A percentile compares a stretch with the other conserved stretches of the same genome.
Evolutionary conservation across 192 early-diverging fungal genomes (phyloP).

Genomic region (Coemansia sp.): DNA sequence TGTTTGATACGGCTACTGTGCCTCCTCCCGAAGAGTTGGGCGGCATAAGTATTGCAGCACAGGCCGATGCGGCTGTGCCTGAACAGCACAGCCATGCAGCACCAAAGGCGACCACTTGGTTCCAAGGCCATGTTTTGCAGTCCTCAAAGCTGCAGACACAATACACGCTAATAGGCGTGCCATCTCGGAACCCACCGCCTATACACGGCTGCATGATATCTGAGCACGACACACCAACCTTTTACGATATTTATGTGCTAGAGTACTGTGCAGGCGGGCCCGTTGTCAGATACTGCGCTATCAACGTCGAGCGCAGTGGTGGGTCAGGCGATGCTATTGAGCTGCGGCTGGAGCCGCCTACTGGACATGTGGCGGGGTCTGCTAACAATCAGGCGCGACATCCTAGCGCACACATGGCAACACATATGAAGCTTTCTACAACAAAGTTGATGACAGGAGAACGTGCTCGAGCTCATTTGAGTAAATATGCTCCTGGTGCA

Average conservation of each 20-base stretch:
- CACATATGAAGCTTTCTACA: slow-evolving; percentile 12
- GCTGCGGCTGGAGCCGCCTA: slow-evolving; percentile 4
- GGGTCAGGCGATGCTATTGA: slow-evolving; percentile 35
- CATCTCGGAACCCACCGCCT: slow-evolving; percentile 9
- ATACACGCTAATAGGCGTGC: slow-evolving; percentile 19
- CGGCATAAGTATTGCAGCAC: not conserved
- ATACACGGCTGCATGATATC: slow-evolving; percentile 38
- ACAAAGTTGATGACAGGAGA: slow-evolving; percentile 24
- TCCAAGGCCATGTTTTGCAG: slow-evolving; percentile 27
- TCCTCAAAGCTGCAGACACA: not conserved
- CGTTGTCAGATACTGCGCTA: slow-evolving; percentile 9
- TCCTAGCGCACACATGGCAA: not conserved
- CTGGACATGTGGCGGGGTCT: too few species aligned
- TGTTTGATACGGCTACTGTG: slow-evolving; percentile 8
- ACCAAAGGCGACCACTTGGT: slow-evolving; percentile 10
- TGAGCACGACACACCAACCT: slow-evolving; percentile 20
- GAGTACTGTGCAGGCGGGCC: slow-evolving; percentile 1
- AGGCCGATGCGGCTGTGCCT: not conserved
- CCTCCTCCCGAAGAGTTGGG: slow-evolving; percentile 4
- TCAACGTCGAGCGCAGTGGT: slow-evolving; percentile 21
- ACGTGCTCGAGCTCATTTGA: slow-evolving; percentile 10
- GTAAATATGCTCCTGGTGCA: slow-evolving; percentile 17
- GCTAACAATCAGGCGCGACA: not conserved
- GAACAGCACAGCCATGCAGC: not conserved
- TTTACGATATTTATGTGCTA: slow-evolving; percentile 25